These are phyloP conservation scores for Sarcomyxa edulis DNA, from an alignment of 768 basidiomycete species.

Conservation along the genomic window DNA sequence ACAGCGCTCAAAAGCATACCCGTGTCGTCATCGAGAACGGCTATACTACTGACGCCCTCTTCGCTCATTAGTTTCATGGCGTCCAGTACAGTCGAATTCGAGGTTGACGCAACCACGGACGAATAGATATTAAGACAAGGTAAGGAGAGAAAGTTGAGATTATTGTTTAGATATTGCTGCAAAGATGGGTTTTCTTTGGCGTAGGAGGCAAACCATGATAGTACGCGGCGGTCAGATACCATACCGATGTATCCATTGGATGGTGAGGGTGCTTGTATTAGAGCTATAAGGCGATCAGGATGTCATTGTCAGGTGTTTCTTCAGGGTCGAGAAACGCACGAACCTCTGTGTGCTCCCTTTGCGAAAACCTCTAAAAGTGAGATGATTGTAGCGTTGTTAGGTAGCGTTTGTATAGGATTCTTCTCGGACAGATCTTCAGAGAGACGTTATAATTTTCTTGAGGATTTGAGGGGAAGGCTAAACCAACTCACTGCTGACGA, in stretches of 20 bases:
- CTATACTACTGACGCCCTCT: conserved; percentile 78
- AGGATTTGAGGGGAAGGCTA: background rate
- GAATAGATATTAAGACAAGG: conserved; percentile 62
- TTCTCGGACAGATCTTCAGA: conserved; percentile 75
- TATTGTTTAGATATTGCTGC: conserved; percentile 43
- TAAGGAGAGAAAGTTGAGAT: conserved; percentile 50
- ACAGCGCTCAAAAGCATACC: conserved; percentile 68
- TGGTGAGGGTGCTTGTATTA: conserved; percentile 46
- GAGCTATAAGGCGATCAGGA: conserved; percentile 37
- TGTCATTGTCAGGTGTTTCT: background rate
- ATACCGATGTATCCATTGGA: conserved; percentile 54
- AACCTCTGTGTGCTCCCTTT: conserved; percentile 69
- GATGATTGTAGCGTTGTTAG: conserved; percentile 58
- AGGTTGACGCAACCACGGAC: conserved; percentile 58
- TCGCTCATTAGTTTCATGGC: conserved; percentile 87
- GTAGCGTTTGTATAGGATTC: conserved; percentile 64
- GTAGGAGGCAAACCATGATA: conserved; percentile 62
- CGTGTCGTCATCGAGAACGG: conserved; percentile 63
- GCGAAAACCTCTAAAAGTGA: conserved; percentile 63
- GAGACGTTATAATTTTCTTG: conserved; percentile 3
- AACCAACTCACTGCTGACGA: conserved; percentile 65
- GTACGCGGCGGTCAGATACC: conserved; percentile 69
- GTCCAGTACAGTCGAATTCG: conserved; percentile 61
- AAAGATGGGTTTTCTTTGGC: conserved; percentile 42
- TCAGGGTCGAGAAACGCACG: conserved; percentile 9